Base-by-base conservation (phyloP, 1,139 yeast genomes). In the Entelexis sorbosivorans region DNA sequence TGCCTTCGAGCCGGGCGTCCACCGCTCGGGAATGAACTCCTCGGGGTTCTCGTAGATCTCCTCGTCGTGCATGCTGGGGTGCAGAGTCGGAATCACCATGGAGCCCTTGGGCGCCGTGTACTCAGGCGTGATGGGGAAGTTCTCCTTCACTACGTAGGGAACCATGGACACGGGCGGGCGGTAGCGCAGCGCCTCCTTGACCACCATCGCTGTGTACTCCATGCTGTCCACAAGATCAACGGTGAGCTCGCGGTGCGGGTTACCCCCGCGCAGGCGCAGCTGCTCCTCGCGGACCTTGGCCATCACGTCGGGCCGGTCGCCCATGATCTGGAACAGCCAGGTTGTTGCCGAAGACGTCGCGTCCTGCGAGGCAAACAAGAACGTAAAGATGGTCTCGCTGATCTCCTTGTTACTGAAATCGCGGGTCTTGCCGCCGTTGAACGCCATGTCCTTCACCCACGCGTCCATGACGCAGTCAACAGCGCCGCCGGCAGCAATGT, bases 131-230 rank as follows among this genome's bases (percentile, higher is more conserved):
- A 91, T 80, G 47, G 95, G 95, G 74, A 84, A 91, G 16, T 75
- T 71, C 67, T 87, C 74, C 75, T 91, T 91, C 53, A 78, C 96
- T 57, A 86, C 86, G 66, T 91, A 91, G 48, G 98, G 98, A 56
- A 91, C 97, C 98, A 91, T 91, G 55, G 88, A 67, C 58, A 91
- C 98, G 7, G 98, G 98, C 34, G 98, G 98, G 69, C 97, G 82
- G 73, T 84, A 84, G 68, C 98, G 83, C 61, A 91, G 77, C 53
- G 91, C 73, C 73, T 91, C 98, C 71, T 79, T 85, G 56, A 91
- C 95, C 57, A 86, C 96, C 80, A 81, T 80, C 63, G 77, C 75
- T 29, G 98, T 89, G 72, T 86, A 91, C 33, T 71, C 74, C 98
- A 91, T 91, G 62, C 81, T 64, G 58, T 84, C 91, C 59, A 89